Conservation (phyloP, 306 rosid genomes). For the Betula pendula region DNA sequence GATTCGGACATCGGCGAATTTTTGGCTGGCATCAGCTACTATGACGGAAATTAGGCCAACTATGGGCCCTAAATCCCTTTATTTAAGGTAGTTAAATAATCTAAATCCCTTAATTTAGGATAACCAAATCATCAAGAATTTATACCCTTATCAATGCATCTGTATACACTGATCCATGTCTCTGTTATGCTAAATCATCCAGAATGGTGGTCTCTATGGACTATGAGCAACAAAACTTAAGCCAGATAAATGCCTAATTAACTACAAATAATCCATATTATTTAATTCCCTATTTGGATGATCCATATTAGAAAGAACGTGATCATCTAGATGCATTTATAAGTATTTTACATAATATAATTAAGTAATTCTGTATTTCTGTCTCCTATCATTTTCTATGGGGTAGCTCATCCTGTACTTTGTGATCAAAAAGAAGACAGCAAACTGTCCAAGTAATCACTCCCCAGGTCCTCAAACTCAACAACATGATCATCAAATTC, state of each 20-base stretch:
- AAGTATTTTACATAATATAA: neutral
- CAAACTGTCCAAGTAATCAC: conserved; percentile 78
- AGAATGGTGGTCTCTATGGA: too few species aligned
- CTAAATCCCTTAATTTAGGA: too few species aligned
- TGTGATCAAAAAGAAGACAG: conserved; percentile 59
- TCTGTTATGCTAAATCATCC: neutral
- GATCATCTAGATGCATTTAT: neutral
- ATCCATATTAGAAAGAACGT: neutral
- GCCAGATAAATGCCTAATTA: neutral
- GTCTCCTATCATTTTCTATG: neutral
- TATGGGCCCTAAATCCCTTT: too few species aligned
- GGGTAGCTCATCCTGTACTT: neutral
- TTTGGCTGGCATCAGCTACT: too few species aligned
- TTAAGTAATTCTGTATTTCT: neutral
- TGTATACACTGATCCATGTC: neutral
- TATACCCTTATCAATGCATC: neutral
- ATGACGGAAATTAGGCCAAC: too few species aligned
- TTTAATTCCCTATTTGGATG: neutral
- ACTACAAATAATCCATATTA: neutral
- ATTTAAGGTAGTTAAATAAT: too few species aligned
- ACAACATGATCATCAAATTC: conserved; percentile 52
- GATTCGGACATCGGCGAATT: too few species aligned
- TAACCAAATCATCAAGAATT: too few species aligned
- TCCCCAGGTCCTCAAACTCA: conserved; percentile 84
- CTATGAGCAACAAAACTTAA: neutral